A percentile compares a stretch with the other conserved stretches of the same genome.
Conservation (phyloP, 805 yeast species). For the Ogataea neopini region DNA sequence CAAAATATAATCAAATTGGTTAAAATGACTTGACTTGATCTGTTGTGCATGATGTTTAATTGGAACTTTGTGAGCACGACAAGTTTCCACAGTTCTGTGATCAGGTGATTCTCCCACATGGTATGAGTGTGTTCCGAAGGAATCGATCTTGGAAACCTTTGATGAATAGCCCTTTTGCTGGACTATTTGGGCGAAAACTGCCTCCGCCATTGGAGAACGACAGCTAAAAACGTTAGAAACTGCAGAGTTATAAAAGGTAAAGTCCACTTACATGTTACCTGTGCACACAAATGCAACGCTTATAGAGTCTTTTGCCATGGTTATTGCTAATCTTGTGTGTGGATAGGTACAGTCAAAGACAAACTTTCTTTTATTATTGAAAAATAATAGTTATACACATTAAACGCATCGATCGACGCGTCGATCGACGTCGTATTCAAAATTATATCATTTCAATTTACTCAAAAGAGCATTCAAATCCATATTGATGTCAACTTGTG, state of each 20-base stretch:
- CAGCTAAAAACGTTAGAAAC: conserved; percentile 47
- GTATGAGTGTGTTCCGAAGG: conserved; percentile 86
- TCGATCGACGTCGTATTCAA: conserved; percentile 11
- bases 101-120: conserved; percentile 87
- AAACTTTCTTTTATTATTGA: too few species aligned
- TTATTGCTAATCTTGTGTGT: background rate
- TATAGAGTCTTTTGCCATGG: conserved; percentile 14
- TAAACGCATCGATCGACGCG: conserved; percentile 21
- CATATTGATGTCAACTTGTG: conserved; percentile 13
- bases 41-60: conserved; percentile 77
- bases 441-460: conserved; percentile 15
- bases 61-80: conserved; percentile 70
- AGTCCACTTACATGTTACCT: conserved; percentile 71
- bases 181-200: conserved; percentile 73
- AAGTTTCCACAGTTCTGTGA: conserved; percentile 65
- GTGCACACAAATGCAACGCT: conserved; percentile 85
- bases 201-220: conserved; percentile 98
- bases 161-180: conserved; percentile 45
- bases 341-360: too few species aligned
- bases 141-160: conserved; percentile 63
- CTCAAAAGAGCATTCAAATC: conserved; percentile 25
- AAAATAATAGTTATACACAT: too few species aligned
- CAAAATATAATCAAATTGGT: conserved; percentile 63
- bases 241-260: background rate
- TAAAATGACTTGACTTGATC: conserved; percentile 50